Evolutionary conservation across 805 yeast genomes (phyloP), one percentile per base, ranked within the genome.

Genomic region (Ogataea wickerhamii): DNA sequence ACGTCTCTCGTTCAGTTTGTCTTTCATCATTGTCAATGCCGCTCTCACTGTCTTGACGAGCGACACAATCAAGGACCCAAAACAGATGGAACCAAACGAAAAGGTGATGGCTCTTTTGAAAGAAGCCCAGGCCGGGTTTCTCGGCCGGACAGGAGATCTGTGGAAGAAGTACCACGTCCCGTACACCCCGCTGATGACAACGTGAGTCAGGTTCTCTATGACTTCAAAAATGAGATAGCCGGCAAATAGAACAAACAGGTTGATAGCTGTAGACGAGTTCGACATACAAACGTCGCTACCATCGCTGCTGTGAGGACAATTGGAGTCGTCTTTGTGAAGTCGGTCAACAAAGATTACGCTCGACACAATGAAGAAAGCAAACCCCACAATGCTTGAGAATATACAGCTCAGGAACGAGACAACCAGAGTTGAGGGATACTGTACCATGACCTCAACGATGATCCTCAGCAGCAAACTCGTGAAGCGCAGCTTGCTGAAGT

Each of bases 101-200:
- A 80, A 83, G 3, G 95, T 83, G 61, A 86, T 60, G 1, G 95
- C 87, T 48, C 95, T 73, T 28, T 58, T 60, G 48, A 88, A 77
- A 2, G 96, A 81, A 2, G 93, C 88, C 44, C 80, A 65, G 1
- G 94, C 93, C 3, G 95, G 91, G 67, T 74, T 72, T 51, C 57
- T 71, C 22, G 96, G 95, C 10, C 87, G 76, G 38, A 70, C 70
- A 14, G 83, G 74, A 8, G 55, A 36, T 6, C 46, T 38, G 32
- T 54, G 54, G 60, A 84, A 73, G 61, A 87, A 89, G 61, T 86
- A 88, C 96, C 97, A 89, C 6, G 91, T 76, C 7, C 96, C 96
- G 57, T 76, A 89, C 14, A 87, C 78, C 18, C 95, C 95, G 18
- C 91, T 73, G 32, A 87, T 79, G 1, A 88, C 76, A 17, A 82